Conservation (phyloP, 257 asterid genomes). For the Solanum paucissectum region DNA sequence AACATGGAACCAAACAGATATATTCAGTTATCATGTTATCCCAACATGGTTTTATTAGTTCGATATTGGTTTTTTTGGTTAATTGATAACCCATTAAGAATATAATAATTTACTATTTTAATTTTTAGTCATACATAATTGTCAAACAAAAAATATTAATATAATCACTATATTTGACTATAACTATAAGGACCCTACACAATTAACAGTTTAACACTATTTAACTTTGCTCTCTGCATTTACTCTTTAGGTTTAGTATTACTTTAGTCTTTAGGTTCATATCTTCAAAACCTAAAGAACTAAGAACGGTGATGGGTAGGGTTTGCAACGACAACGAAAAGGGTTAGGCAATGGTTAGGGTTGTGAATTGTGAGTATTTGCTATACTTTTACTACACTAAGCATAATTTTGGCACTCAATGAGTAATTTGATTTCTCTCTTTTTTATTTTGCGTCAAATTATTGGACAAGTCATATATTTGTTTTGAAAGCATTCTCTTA, state of each 20-base stretch:
- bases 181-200: not conserved
- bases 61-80: not conserved
- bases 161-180: not conserved
- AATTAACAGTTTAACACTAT: not conserved
- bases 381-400: not conserved
- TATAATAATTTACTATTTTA: no score
- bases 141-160: not conserved
- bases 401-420: not conserved
- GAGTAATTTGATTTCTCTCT: not conserved
- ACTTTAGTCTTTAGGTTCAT: not conserved
- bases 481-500: not conserved
- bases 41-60: not conserved
- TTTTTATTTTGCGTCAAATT: not conserved
- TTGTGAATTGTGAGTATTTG: not conserved
- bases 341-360: not conserved
- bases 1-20: not conserved
- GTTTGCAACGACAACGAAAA: not conserved
- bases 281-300: not conserved
- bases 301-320: not conserved
- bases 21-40: not conserved
- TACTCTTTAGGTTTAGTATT: no score
- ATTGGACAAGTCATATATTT: not conserved
- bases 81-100: not conserved
- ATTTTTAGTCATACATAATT: not conserved
- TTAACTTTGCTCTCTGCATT: not conserved